These are phyloP conservation scores for Pseudoscleropodium purum DNA, from an alignment of 225 moss, liverwort and hornwort species.

Conservation along the genomic window DNA sequence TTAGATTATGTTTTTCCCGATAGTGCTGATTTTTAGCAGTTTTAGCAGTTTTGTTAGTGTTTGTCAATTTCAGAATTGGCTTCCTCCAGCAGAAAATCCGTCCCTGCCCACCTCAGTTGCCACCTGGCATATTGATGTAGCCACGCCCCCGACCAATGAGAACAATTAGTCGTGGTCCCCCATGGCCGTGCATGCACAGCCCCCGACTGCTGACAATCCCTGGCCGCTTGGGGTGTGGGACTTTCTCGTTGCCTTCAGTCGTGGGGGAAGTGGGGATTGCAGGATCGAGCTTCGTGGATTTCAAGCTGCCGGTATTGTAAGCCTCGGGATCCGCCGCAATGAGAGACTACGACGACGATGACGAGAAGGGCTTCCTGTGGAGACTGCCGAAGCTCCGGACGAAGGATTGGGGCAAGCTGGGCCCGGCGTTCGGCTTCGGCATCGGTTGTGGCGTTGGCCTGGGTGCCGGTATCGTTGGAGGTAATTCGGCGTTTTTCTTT, in stretches of 20 bases:
- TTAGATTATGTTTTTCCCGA: no score
- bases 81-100: neutral
- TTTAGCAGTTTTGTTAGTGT: neutral
- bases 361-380: constrained; percentile 44
- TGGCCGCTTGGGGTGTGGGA: neutral
- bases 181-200: neutral
- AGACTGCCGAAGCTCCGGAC: constrained; percentile 59
- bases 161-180: neutral
- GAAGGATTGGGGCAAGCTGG: constrained; percentile 68
- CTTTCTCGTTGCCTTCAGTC: neutral
- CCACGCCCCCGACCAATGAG: neutral
- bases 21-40: neutral
- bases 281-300: neutral
- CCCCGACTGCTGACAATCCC: neutral
- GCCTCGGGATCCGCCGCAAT: neutral
- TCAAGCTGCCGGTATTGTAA: no score
- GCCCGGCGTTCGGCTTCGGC: constrained; percentile 79
- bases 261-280: no score
- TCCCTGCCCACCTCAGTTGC: neutral
- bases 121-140: neutral
- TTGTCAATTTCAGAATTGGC: neutral
- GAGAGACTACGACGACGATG: constrained; percentile 46
- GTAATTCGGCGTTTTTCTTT: constrained; percentile 20
- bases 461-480: constrained; percentile 58
- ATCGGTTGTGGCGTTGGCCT: constrained; percentile 84